Percentiles rank a stretch among this genome's conserved stretches.
Conservation (phyloP, 768 basidiomycete genomes). For the Rubroboletus satanas region DNA sequence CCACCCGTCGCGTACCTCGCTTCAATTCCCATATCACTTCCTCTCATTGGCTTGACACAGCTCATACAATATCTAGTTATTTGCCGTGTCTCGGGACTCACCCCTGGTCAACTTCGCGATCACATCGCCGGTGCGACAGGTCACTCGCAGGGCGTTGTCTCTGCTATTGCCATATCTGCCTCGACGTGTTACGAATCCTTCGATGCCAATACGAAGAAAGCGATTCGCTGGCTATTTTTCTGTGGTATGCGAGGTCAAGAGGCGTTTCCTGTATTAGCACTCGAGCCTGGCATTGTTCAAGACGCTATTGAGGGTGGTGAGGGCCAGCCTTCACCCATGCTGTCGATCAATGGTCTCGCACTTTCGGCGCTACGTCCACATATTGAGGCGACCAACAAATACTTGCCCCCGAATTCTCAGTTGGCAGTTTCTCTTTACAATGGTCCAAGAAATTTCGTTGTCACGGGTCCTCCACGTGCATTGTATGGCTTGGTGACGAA, state of each 20-base stretch:
- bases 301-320: slow-evolving; percentile 91
- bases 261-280: slow-evolving; percentile 85
- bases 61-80: slow-evolving; percentile 87
- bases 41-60: slow-evolving; percentile 94
- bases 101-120: slow-evolving; percentile 75
- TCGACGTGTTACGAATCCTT: slow-evolving; percentile 75
- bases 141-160: slow-evolving; percentile 95
- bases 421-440: slow-evolving; percentile 89
- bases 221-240: slow-evolving; percentile 89
- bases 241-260: slow-evolving; percentile 91
- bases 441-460: slow-evolving; percentile 84
- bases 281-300: slow-evolving; percentile 84
- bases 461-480: slow-evolving; percentile 87
- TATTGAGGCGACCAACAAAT: slow-evolving; percentile 81
- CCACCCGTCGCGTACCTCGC: slow-evolving; percentile 86
- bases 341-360: slow-evolving; percentile 80
- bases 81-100: slow-evolving; percentile 68
- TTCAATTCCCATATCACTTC: slow-evolving; percentile 90
- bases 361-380: slow-evolving; percentile 76
- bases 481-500: slow-evolving; percentile 93
- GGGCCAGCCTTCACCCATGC: slow-evolving; percentile 90
- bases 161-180: slow-evolving; percentile 85
- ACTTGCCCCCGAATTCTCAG: slow-evolving; percentile 75
- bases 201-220: slow-evolving; percentile 72
- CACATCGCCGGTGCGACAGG: slow-evolving; percentile 86